These are phyloP conservation scores for Fusarium sp. DNA, from an alignment of 2,329 filamentous ascomycete species.

Conservation along the genomic window DNA sequence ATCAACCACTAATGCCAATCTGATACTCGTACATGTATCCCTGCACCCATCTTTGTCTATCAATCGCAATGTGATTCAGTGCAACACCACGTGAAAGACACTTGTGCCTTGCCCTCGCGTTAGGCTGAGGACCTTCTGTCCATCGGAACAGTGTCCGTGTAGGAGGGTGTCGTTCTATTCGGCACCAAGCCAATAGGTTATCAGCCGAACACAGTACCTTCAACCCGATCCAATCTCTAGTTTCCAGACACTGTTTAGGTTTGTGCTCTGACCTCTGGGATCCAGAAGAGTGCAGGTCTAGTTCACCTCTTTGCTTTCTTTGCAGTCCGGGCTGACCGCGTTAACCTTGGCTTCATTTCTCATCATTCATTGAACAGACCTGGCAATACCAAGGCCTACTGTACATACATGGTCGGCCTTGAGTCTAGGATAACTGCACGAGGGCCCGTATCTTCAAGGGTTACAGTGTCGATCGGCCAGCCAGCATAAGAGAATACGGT, in stretches of 20 bases:
- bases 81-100: conserved; percentile 29
- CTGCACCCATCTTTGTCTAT: conserved; percentile 3
- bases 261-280: conserved; percentile 33
- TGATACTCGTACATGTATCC: neutral
- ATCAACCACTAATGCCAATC: conserved; percentile 2
- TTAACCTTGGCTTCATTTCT: conserved; percentile 1
- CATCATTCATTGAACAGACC: neutral
- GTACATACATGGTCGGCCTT: neutral
- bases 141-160: conserved; percentile 9
- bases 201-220: conserved; percentile 14
- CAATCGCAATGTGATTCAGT: conserved; percentile 4
- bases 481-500: conserved; percentile 22
- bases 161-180: conserved; percentile 34
- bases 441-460: conserved; percentile 26
- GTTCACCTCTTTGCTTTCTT: conserved; percentile 1
- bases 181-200: conserved; percentile 27
- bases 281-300: neutral
- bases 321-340: conserved; percentile 1
- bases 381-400: neutral
- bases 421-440: conserved; percentile 1
- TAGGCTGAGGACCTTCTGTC: conserved; percentile 19
- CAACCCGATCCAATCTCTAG: conserved; percentile 18
- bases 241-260: conserved; percentile 26
- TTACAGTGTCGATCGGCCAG: conserved; percentile 24
- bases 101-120: conserved; percentile 28